These are phyloP conservation scores for Rubroboletus pulcherrimus DNA, from an alignment of 768 basidiomycete genomes.

Conservation along the genomic window DNA sequence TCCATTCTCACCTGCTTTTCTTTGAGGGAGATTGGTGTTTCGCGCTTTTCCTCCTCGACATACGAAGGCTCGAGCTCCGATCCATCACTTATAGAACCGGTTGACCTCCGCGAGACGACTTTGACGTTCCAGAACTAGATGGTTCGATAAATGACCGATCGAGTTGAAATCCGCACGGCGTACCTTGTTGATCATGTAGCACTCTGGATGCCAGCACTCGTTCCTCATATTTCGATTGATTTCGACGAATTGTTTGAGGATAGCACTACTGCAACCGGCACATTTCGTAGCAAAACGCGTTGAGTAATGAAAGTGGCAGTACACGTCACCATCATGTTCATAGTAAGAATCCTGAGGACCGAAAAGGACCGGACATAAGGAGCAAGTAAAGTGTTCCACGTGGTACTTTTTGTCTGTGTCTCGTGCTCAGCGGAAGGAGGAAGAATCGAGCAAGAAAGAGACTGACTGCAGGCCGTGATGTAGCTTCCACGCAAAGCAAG, in stretches of 20 bases:
- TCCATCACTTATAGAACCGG: constrained; percentile 52
- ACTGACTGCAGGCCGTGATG: constrained; percentile 97
- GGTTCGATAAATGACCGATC: constrained; percentile 10
- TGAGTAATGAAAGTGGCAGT: constrained; percentile 99
- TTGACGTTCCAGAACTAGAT: constrained; percentile 98
- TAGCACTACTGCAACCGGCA: constrained; percentile 94
- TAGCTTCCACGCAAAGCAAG: constrained; percentile 95
- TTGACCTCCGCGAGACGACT: constrained; percentile 71
- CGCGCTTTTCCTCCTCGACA: constrained; percentile 73
- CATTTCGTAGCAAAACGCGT: constrained; percentile 98
- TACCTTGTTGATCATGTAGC: constrained; percentile 99
- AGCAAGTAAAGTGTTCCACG: constrained; percentile 99
- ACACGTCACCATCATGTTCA: constrained; percentile 96
- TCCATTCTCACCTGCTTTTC: constrained; percentile 95
- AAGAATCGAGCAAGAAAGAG: background rate
- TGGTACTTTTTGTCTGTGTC: constrained; percentile 92
- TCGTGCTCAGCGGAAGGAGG: constrained; percentile 12
- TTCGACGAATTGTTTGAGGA: constrained; percentile 98
- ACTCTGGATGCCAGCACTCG: constrained; percentile 99
- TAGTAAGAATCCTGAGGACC: constrained; percentile 99
- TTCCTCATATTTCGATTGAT: constrained; percentile 98
- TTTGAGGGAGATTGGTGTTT: constrained; percentile 75
- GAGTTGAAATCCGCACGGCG: constrained; percentile 15
- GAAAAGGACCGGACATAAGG: constrained; percentile 91
- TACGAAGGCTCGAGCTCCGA: constrained; percentile 54